Percentiles rank a stretch among this genome's conserved stretches.
Evolutionary conservation across 495 filamentous ascomycete genomes (phyloP).

Genomic region (Coniosporium apollinis): DNA sequence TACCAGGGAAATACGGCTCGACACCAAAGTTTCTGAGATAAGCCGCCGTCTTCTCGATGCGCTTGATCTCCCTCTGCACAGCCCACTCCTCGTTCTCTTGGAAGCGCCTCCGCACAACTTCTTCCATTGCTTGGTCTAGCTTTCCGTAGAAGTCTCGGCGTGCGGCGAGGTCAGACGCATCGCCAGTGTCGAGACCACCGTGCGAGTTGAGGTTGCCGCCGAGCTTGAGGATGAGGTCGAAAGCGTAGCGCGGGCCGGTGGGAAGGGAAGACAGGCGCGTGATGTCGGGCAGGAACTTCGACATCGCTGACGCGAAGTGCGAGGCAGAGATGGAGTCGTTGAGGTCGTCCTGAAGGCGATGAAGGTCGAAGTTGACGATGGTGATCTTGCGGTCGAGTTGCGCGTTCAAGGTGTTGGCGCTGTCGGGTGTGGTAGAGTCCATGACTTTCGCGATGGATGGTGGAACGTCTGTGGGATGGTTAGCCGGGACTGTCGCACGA

Average conservation of each 20-base stretch:
- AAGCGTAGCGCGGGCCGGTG: slow-evolving; percentile 26
- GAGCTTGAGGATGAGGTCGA: slow-evolving; percentile 35
- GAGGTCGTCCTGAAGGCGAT: slow-evolving; percentile 35
- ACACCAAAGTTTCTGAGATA: slow-evolving; percentile 30
- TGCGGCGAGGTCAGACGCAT: slow-evolving; percentile 23
- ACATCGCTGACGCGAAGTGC: slow-evolving; percentile 30
- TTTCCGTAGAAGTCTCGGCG: slow-evolving; percentile 27
- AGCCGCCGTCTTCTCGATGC: slow-evolving; percentile 32
- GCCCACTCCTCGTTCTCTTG: slow-evolving; percentile 28
- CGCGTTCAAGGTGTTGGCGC: slow-evolving; percentile 29
- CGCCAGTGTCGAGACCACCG: slow-evolving; percentile 30
- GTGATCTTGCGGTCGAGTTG: slow-evolving; percentile 39
- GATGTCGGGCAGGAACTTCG: slow-evolving; percentile 33
- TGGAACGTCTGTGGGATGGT: slow-evolving; percentile 28
- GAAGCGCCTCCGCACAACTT: slow-evolving; percentile 27
- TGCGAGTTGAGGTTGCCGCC: slow-evolving; percentile 35
- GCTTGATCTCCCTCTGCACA: slow-evolving; percentile 29
- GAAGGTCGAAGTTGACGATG: slow-evolving; percentile 36
- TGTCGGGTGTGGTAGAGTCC: slow-evolving; percentile 25
- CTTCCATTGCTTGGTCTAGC: slow-evolving; percentile 29
- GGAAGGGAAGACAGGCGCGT: slow-evolving; percentile 27
- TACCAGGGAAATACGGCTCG: slow-evolving; percentile 30
- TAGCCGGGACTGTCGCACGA: slow-evolving; percentile 2
- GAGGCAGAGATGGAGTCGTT: slow-evolving; percentile 26
- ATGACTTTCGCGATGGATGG: slow-evolving; percentile 30